Evolutionary conservation across 2,329 filamentous ascomycete genomes (phyloP), one percentile per base, ranked within the genome.

Genomic region (Sordariomycetes sp.): DNA sequence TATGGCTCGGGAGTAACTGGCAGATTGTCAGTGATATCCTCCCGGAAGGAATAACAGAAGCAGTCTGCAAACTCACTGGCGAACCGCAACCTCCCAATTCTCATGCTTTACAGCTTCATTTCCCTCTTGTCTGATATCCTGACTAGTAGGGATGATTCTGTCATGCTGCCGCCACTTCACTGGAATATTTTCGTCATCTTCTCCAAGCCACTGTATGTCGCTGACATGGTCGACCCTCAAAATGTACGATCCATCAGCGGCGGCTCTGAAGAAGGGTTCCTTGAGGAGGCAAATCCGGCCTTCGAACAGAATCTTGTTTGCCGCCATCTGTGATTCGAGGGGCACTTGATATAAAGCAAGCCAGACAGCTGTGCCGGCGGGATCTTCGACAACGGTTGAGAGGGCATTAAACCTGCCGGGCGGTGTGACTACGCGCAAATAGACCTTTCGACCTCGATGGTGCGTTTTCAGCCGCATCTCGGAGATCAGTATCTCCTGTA

Each of bases 211-310:
- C 4, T 62, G 39, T 14, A 75, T 41, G 36, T 76, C 70, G 12
- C 59, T 63, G 12, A 66, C 43, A 44, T 76, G 71, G 37, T 76
- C 71, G 6, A 73, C 64, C 6, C 68, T 58, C 17, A 76, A 21
- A 1, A 50, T 55, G 44, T 66, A 68, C 0, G 49, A 31, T 3
- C 61, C 61, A 19, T 62, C 47, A 0, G 45, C 47, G 17, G 54
- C 53, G 1, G 45, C 20, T 40, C 65, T 70, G 42, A 74, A 59
- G 42, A 63, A 75, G 0, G 70, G 70, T 37, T 75, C 70, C 39
- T 74, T 77, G 19, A 76, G 34, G 19, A 74, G 43, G 9, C 61
- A 53, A 1, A 63, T 43, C 10, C 47, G 50, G 2, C 53, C 50
- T 5, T 49, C 34, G 0, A 43, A 38, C 4, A 72, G 33, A 1